Percentiles rank a stretch among this genome's conserved stretches.
Evolutionary conservation across 192 early-diverging fungal genomes (phyloP).

Genomic region (Podila clonocystis): DNA sequence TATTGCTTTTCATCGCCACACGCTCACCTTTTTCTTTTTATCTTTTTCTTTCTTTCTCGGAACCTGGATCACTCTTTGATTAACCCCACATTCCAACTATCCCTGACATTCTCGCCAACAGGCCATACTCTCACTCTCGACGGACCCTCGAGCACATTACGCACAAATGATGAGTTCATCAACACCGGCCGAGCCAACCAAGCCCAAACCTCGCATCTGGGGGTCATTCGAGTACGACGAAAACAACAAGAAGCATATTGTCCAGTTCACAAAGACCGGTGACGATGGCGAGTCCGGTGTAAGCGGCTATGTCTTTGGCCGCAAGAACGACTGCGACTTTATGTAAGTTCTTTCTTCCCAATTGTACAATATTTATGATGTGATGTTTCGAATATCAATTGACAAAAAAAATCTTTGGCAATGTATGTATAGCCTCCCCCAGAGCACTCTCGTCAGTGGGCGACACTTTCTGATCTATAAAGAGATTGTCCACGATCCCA

Average conservation of each 20-base stretch:
- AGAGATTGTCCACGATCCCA: constrained; percentile 31
- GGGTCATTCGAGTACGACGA: constrained; percentile 44
- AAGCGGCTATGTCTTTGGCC: constrained; percentile 49
- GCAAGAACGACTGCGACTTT: constrained; percentile 33
- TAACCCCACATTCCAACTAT: not conserved
- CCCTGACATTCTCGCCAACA: not conserved
- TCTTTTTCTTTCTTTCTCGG: not conserved
- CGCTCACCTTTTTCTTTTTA: not conserved
- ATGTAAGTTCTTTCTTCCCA: constrained; percentile 19
- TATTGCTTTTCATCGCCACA: not conserved
- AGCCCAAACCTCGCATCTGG: constrained; percentile 29
- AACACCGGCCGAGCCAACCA: not conserved
- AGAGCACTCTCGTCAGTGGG: constrained; percentile 31
- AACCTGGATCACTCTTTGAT: not conserved
- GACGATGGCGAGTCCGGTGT: constrained; percentile 46
- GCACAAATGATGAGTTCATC: not conserved
- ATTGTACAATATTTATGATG: not conserved
- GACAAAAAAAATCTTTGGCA: not conserved
- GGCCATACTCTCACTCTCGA: no score
- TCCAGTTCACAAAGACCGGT: constrained; percentile 42
- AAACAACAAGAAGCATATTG: constrained; percentile 22
- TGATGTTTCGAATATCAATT: no score
- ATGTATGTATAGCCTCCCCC: constrained; percentile 15
- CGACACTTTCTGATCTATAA: constrained; percentile 49
- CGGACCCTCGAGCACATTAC: no score